These are phyloP conservation scores for Roridomyces roridus DNA, from an alignment of 768 basidiomycete genomes.

Conservation along the genomic window DNA sequence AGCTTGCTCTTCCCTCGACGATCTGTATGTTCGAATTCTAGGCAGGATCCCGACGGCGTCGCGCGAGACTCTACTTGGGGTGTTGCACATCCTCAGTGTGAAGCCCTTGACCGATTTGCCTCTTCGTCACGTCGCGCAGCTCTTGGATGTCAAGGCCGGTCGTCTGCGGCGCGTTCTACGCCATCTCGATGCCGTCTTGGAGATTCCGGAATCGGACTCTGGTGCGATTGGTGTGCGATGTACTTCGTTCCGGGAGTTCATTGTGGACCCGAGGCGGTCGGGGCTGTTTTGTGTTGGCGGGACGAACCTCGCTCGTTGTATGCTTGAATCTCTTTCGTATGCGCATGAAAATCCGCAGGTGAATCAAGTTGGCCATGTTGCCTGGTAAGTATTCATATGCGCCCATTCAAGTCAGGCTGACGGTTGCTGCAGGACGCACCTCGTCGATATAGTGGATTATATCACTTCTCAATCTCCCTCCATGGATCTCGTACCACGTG, in stretches of 20 bases:
- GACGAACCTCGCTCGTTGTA: slow-evolving; percentile 5
- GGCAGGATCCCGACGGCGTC: background rate
- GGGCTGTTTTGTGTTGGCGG: slow-evolving; percentile 13
- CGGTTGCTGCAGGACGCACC: slow-evolving; percentile 7
- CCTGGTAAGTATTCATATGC: slow-evolving; percentile 8
- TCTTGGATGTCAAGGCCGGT: slow-evolving; percentile 4
- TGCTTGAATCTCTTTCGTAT: slow-evolving; percentile 17
- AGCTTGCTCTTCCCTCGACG: slow-evolving; percentile 11
- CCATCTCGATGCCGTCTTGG: slow-evolving; percentile 9
- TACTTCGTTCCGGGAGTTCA: slow-evolving; percentile 18
- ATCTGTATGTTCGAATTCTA: slow-evolving; percentile 17
- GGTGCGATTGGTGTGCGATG: background rate
- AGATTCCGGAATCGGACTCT: background rate
- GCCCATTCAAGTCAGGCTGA: background rate
- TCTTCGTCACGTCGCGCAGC: slow-evolving; percentile 9
- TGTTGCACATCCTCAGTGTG: slow-evolving; percentile 18
- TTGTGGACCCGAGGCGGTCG: slow-evolving; percentile 12
- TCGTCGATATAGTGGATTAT: slow-evolving; percentile 20
- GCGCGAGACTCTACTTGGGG: background rate
- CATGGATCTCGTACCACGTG: background rate
- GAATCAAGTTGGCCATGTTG: slow-evolving; percentile 17
- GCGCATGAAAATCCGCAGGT: slow-evolving; percentile 5
- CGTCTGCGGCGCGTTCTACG: slow-evolving; percentile 8
- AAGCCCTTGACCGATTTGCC: slow-evolving; percentile 11
- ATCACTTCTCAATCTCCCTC: slow-evolving; percentile 15